These are phyloP conservation scores for Amyloporia xantha DNA, from an alignment of 768 basidiomycete genomes.

Conservation along the genomic window DNA sequence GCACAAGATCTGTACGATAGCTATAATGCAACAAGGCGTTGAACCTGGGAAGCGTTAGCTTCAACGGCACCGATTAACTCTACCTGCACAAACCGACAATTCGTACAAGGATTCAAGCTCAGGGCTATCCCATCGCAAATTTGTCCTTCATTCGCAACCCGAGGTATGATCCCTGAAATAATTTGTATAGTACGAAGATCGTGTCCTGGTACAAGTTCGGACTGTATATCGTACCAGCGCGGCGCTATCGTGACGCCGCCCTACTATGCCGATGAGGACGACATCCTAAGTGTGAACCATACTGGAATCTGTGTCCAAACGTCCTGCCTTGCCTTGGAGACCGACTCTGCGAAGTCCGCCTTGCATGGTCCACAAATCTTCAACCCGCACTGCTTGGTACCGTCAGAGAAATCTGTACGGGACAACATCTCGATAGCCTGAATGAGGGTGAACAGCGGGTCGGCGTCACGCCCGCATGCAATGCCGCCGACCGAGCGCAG, in stretches of 20 bases:
- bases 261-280: background rate
- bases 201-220: no score
- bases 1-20: no score
- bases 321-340: conserved; percentile 44
- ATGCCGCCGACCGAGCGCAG: conserved; percentile 67
- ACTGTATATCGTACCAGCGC: no score
- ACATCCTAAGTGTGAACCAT: conserved; percentile 40
- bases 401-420: conserved; percentile 65
- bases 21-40: no score
- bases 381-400: conserved; percentile 44
- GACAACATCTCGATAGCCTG: conserved; percentile 70
- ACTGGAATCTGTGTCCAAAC: conserved; percentile 55
- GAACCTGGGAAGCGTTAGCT: no score
- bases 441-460: conserved; percentile 60
- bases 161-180: no score
- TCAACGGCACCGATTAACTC: background rate
- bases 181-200: no score
- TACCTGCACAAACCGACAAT: no score
- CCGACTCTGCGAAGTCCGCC: conserved; percentile 37
- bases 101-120: no score
- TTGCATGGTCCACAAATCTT: conserved; percentile 48
- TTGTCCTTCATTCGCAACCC: no score
- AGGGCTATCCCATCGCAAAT: no score
- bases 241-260: no score
- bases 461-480: conserved; percentile 65